phyloP scores from a whole-genome alignment of 2,329 filamentous ascomycete species.

The Cercospora zeae-maydis region DNA sequence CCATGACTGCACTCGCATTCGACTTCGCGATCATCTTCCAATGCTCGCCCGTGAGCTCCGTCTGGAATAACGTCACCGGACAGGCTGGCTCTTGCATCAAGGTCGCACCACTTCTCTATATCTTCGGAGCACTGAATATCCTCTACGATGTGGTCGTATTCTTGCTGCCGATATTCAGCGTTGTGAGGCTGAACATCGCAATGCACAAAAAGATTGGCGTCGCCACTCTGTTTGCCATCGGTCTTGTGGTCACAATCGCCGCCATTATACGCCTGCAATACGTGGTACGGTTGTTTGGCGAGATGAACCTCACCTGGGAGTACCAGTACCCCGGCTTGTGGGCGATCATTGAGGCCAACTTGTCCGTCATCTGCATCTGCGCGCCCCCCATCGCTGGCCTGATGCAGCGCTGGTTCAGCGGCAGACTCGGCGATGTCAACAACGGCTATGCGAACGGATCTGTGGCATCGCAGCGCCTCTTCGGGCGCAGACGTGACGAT shows the following conservation, averaged over 20 bases:
- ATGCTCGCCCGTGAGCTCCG: conserved; percentile 20
- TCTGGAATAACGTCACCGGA: conserved; percentile 18
- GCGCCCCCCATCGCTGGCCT: conserved; percentile 22
- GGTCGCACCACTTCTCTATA: conserved; percentile 16
- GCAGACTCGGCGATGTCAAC: conserved; percentile 1
- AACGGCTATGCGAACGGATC: conserved; percentile 12
- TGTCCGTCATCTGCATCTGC: conserved; percentile 25
- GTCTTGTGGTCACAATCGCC: conserved; percentile 21
- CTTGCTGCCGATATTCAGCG: conserved; percentile 23
- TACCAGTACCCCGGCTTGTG: conserved; percentile 24
- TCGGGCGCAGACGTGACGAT: conserved; percentile 1
- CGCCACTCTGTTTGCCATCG: conserved; percentile 18
- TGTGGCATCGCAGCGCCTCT: conserved; percentile 10
- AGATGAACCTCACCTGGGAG: conserved; percentile 22
- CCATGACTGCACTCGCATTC: conserved; percentile 19
- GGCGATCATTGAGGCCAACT: conserved; percentile 23
- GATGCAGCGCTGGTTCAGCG: conserved; percentile 13
- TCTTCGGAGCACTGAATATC: conserved; percentile 20
- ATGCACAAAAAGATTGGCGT: conserved; percentile 22
- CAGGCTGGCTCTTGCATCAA: conserved; percentile 16
- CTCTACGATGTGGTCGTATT: conserved; percentile 22
- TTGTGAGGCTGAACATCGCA: conserved; percentile 20
- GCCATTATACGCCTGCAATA: conserved; percentile 20
- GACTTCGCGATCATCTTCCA: conserved; percentile 24
- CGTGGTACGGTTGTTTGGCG: conserved; percentile 9